Percentiles rank a stretch among this genome's conserved stretches.
Conservation (phyloP, 23 red algal species). For the Pyropia haitanensis region DNA sequence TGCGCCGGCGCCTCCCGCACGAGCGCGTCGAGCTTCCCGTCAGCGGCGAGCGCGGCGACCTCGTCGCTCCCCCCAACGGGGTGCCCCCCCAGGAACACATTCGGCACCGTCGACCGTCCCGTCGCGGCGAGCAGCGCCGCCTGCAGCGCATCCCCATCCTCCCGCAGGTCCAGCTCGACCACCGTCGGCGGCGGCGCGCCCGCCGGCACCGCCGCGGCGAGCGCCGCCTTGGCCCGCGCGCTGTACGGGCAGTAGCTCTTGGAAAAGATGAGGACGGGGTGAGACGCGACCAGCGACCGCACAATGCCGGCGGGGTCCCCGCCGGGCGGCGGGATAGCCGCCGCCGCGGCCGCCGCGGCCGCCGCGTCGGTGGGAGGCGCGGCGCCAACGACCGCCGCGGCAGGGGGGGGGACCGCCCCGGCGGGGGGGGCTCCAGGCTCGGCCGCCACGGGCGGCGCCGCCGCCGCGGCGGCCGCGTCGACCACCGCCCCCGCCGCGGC, state of each 20-base stretch:
- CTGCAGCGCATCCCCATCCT: slow-evolving; percentile 52
- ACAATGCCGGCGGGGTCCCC: slow-evolving; percentile 6
- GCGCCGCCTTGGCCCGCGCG: slow-evolving; percentile 34
- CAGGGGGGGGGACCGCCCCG: too few species aligned
- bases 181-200: slow-evolving; percentile 9
- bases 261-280: slow-evolving; percentile 69
- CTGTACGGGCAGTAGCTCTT: slow-evolving; percentile 78
- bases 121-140: slow-evolving; percentile 48
- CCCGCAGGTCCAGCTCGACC: slow-evolving; percentile 61
- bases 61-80: slow-evolving; percentile 57
- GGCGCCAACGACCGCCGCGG: too few species aligned
- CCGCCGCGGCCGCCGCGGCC: too few species aligned
- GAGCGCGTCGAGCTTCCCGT: slow-evolving; percentile 8
- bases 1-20: slow-evolving; percentile 9
- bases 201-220: slow-evolving; percentile 15
- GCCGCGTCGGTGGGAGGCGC: too few species aligned
- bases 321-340: background rate
- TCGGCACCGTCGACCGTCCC: slow-evolving; percentile 77
- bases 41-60: slow-evolving; percentile 4
- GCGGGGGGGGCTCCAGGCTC: too few species aligned
- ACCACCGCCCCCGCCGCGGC: too few species aligned
- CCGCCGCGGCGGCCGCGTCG: too few species aligned
- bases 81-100: slow-evolving; percentile 51
- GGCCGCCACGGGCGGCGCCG: too few species aligned
- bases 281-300: slow-evolving; percentile 12